A percentile compares a stretch with the other conserved stretches of the same genome.
These are phyloP conservation scores for Yamadazyma nakazawae DNA, from an alignment of 805 yeast species.

Conservation along the genomic window DNA sequence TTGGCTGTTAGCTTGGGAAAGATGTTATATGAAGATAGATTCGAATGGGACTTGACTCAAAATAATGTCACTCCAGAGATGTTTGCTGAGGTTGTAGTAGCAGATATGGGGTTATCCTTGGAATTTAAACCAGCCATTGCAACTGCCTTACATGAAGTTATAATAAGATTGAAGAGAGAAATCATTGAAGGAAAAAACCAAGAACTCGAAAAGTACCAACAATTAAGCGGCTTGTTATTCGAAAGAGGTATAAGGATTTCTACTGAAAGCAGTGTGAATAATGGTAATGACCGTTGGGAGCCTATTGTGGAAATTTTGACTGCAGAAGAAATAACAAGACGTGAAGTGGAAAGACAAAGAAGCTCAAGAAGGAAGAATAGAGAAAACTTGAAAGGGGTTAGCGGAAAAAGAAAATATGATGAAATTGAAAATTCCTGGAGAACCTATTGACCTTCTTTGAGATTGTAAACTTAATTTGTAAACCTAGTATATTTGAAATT, in stretches of 20 bases:
- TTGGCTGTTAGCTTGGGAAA: conserved; percentile 80
- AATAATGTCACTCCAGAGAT: conserved; percentile 67
- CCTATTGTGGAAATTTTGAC: conserved; percentile 84
- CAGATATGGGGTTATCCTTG: conserved; percentile 76
- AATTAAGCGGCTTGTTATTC: conserved; percentile 39
- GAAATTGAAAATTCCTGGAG: conserved; percentile 39
- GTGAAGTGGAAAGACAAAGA: conserved; percentile 93
- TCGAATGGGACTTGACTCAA: conserved; percentile 83
- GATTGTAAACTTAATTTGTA: background rate
- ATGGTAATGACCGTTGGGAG: conserved; percentile 79
- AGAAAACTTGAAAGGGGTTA: conserved; percentile 60
- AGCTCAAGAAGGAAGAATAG: conserved; percentile 88
- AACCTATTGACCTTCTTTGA: background rate
- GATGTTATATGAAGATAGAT: conserved; percentile 82
- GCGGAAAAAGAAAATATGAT: conserved; percentile 50
- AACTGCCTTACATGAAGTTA: conserved; percentile 77
- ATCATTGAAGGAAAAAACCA: conserved; percentile 49
- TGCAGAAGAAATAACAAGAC: conserved; percentile 89
- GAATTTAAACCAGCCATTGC: conserved; percentile 91
- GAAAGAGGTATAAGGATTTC: conserved; percentile 42
- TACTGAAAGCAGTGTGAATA: conserved; percentile 67
- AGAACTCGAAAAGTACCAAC: conserved; percentile 42
- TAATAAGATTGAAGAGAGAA: conserved; percentile 75
- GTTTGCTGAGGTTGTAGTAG: conserved; percentile 78
- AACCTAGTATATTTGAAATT: background rate